phyloP scores from a whole-genome alignment of 176 grass and related monocot genomes.

The Musa schizocarpa region DNA sequence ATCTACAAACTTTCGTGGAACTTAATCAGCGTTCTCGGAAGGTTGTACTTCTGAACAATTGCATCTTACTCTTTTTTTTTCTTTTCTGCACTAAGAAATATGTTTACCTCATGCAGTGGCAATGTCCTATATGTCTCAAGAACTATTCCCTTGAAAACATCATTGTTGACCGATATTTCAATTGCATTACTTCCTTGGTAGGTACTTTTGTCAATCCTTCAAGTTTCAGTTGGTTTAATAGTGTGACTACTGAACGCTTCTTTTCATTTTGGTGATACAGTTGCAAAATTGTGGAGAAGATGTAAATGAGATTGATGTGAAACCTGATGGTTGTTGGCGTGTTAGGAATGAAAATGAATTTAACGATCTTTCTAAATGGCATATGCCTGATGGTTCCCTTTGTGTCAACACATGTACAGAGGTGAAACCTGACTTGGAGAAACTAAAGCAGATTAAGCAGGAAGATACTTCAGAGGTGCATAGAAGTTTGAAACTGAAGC shows the following conservation, averaged over 20 bases:
- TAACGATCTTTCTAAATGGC: conserved; percentile 74
- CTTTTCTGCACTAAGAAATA: conserved; percentile 15
- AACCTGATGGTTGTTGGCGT: conserved; percentile 93
- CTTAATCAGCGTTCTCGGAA: conserved; percentile 91
- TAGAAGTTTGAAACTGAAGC: conserved; percentile 59
- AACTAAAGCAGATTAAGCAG: conserved; percentile 42
- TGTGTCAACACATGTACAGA: conserved; percentile 29
- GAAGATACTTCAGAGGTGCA: conserved; percentile 65
- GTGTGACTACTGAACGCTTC: conserved; percentile 15
- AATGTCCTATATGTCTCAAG: conserved; percentile 91
- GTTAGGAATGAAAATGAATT: conserved; percentile 57
- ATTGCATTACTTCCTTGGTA: conserved; percentile 87
- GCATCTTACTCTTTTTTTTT: background rate
- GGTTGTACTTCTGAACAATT: conserved; percentile 25
- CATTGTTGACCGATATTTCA: conserved; percentile 89
- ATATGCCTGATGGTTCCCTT: conserved; percentile 72
- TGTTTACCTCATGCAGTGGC: conserved; percentile 72
- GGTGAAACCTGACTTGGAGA: conserved; percentile 29
- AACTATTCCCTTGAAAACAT: conserved; percentile 92
- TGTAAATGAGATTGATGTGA: conserved; percentile 92
- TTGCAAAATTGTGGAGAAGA: conserved; percentile 55
- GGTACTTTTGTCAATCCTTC: conserved; percentile 7
- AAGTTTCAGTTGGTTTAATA: background rate
- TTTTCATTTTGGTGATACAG: conserved; percentile 24
- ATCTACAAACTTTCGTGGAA: conserved; percentile 93